Base-by-base conservation (phyloP, 2,329 filamentous ascomycete genomes). In the Alternaria sp. region DNA sequence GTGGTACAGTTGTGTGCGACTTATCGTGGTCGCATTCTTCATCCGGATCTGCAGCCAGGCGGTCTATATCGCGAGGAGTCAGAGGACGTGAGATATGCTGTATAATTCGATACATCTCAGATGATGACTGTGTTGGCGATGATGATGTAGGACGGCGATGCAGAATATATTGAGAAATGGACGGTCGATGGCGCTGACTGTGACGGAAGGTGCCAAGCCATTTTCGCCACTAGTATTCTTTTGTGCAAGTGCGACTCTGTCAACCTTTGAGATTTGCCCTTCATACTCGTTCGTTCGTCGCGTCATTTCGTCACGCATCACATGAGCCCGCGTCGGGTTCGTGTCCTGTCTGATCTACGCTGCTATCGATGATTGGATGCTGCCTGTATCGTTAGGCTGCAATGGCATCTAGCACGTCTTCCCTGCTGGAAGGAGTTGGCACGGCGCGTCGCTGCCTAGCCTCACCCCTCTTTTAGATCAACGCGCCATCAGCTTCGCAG, bases 401-500 rank as follows among this genome's bases (percentile, higher is more conserved):
- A 14, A 38, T 36, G 49, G 30, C 49, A 32, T 20, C 32, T 5
- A 45, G 52, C 54, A 41, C 48, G 46, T 43, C 27, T 53, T n/a
- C 16, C 46, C 46, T 36, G 38, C n/a, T 27, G 7, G 6, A 16
- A 28, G n/a, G 28, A 30, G 14, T 36, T n/a, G 45, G 45, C 46
- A 38, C 50, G 34, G 58, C 32, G 53, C 38, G 34, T 40, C 22
- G 38, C 34, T 60, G 52, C 59, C 59, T 59, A 52, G 22, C 18
- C 34, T 30, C 25, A 50, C 25, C 58, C 60, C 40, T 60, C 57
- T 25, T 65, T 68, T 54, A 63, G 54, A 2, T 69, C 67, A 22
- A 38, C 78, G 1, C 40, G 63, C 5, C 65, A 16, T 68, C 20
- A 74, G 75, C 56, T 64, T 30, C 67, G 44, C 36, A 50, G 27